phyloP scores from a whole-genome alignment of 164 flowering plant genomes.

The Vitis vinifera region DNA sequence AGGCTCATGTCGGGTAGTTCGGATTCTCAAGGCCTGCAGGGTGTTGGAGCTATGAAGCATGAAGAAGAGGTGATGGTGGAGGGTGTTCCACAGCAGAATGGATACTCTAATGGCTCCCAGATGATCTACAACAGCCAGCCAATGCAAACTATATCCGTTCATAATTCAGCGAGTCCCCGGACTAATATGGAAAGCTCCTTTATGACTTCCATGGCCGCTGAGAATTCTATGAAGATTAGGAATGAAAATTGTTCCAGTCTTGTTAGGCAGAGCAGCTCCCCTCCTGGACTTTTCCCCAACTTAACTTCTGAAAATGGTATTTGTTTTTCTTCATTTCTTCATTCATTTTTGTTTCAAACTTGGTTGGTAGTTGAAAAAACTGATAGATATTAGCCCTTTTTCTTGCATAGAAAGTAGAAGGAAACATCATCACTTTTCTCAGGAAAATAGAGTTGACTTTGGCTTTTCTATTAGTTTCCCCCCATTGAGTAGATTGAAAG shows the following conservation, averaged over 20 bases:
- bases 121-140: conserved; percentile 13
- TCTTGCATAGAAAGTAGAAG: too few species aligned
- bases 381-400: too few species aligned
- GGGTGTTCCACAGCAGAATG: conserved; percentile 8
- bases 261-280: conserved; percentile 36
- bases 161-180: not conserved
- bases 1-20: conserved; percentile 10
- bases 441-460: too few species aligned
- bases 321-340: not conserved
- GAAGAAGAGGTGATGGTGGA: conserved; percentile 1
- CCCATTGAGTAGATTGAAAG: too few species aligned
- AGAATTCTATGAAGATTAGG: conserved; percentile 8
- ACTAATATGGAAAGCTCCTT: conserved; percentile 7
- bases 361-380: not conserved
- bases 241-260: conserved; percentile 20
- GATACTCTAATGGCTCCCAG: conserved; percentile 3
- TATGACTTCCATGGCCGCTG: conserved; percentile 3
- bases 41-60: conserved; percentile 16
- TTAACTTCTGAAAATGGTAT: conserved; percentile 25
- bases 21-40: conserved; percentile 8
- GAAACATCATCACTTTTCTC: too few species aligned
- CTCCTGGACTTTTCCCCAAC: conserved; percentile 31
- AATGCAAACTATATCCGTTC: not conserved
- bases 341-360: not conserved
- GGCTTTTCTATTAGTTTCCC: not conserved